Evolutionary conservation across 192 early-diverging fungal species (phyloP), one percentile per base, ranked within the genome.

Genomic region (Backusella macrospora): DNA sequence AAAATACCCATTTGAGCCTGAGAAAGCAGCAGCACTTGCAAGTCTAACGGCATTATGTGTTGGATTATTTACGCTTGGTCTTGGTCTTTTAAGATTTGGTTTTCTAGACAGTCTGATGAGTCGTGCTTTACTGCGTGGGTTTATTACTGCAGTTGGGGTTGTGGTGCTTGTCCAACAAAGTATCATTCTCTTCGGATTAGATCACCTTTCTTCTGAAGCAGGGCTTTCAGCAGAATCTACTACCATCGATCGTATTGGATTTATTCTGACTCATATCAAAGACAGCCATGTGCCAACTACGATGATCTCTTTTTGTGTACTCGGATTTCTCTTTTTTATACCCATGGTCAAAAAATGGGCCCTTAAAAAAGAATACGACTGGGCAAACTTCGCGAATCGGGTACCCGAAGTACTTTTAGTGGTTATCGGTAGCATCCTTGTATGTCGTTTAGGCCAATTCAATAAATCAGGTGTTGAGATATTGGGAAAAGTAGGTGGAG

Each of bases 61-160:
- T 18, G 97, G 97, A 1, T 42, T 95, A 8, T 93, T 97, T 72
- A 95, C 95, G 1, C 94, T 95, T 81, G 75, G 90, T 37, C 79
- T 98, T 76, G 97, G 97, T 3, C 93, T 98, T 80, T 93, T 98
- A 77, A 86, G 97, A n/a, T 85, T 98, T 37, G 97, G 97, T 7
- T 98, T 98, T 76, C 75, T 98, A 69, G 97, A 98, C 78, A 96
- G 95, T 16, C 90, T 98, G 44, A 86, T 98, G 63, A 96, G 94
- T 8, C 90, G 95, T 67, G 93, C 96, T 6, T 81, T 97, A 18
- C 76, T 98, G 62, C 88, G 96, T 18, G 97, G 97, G 9, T 98
- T 98, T 74, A 92, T 98, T 48, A 90, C 93, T 39, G 97, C 95
- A 10, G 94, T 96, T 0, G 97, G 94, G 6, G 80, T 94, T 29